Conservation (phyloP, 2,329 filamentous ascomycete species). For the Aspergillus intermedius region DNA sequence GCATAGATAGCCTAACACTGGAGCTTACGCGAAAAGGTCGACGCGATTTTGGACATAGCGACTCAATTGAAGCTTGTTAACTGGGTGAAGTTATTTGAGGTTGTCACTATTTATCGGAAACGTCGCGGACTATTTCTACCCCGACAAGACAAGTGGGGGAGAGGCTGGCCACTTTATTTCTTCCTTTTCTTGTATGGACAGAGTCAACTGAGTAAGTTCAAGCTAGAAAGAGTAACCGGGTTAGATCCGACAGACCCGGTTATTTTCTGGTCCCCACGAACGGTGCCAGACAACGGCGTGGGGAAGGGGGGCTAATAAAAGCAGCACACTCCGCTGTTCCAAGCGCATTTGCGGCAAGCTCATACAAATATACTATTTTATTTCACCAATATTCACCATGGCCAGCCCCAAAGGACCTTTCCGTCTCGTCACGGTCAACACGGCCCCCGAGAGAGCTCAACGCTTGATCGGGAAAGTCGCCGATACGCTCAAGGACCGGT, state of each 20-base stretch:
- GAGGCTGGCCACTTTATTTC: background rate
- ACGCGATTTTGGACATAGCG: conserved; percentile 31
- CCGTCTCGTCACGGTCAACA: conserved; percentile 62
- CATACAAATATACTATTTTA: background rate
- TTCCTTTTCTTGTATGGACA: too few relatives aligned
- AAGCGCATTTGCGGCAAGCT: background rate
- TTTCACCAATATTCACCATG: conserved; percentile 11
- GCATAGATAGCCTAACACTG: background rate
- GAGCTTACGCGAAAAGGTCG: conserved; percentile 30
- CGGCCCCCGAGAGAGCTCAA: conserved; percentile 58
- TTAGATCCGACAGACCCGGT: background rate
- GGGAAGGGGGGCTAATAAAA: background rate
- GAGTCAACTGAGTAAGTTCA: too few relatives aligned
- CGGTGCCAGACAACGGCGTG: background rate
- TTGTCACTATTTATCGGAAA: background rate
- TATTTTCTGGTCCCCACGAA: background rate
- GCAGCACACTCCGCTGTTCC: background rate
- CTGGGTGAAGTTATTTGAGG: background rate
- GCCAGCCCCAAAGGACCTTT: conserved; percentile 49
- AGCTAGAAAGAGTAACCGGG: background rate
- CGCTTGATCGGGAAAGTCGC: conserved; percentile 55
- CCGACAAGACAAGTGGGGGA: conserved; percentile 8
- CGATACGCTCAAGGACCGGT: conserved; percentile 56
- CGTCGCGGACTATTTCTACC: conserved; percentile 19
- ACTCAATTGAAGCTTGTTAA: background rate